Evolutionary conservation across 371 early-diverging fungal genomes (phyloP), one percentile per base, ranked within the genome.

Genomic region (Nematocida minor): DNA sequence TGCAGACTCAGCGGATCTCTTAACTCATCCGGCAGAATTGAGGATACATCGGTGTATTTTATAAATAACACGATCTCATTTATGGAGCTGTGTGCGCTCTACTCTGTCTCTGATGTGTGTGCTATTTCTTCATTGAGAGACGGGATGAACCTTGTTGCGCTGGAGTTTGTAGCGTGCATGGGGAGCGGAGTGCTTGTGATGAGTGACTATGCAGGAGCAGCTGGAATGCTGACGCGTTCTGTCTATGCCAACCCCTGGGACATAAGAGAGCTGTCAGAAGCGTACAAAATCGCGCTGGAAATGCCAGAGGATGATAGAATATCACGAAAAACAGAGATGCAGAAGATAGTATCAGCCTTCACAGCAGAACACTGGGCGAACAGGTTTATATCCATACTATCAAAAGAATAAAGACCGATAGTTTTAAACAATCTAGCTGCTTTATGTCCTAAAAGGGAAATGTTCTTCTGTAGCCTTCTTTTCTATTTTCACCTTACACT

Each of bases 81-180:
- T 84, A 89, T 92, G 53, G 97, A 97, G 85, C 84, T 96, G 32
- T 92, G 92, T 18, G 91, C 97, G 2, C 88, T 99, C 41, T 98
- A 96, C 83, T 89, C 93, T 4, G 88, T 91, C 6, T 88, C 94
- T 0, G 98, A 99, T 85, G 94, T 91, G 14, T 94, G 98, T 80
- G 83, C 97, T 47, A 90, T 99, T 22, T 92, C 96, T 34, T 94
- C 94, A 29, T 92, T 96, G 1, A 89, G 96, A 44, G 98, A 99
- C 85, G 99, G 98, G 60, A 99, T 99, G 99, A 99, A 99, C 87
- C 83, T 97, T 79, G 97, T 94, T 0, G 91, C 93, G 27, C 90
- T 96, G 84, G 98, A 97, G 86, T 99, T 96, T 84, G 91, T 97
- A 79, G 91, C 94, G 14, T 92, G 91, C 79, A 69, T 79, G 84